These are phyloP conservation scores for Cytospora piceae DNA, from an alignment of 2,329 filamentous ascomycete species.

Conservation along the genomic window DNA sequence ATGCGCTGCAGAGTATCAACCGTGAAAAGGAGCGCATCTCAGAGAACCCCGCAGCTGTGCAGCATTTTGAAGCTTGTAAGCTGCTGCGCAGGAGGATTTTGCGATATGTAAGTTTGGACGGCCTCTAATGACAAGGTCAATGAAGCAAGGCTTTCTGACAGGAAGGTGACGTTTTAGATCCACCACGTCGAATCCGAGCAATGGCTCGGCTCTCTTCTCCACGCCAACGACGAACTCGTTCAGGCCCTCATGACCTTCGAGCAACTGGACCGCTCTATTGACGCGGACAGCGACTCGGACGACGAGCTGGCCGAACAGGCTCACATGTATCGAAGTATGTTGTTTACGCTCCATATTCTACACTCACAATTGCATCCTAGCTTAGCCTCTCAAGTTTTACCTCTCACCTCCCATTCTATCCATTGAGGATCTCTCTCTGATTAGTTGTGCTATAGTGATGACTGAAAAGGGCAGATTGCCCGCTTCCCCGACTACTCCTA, in stretches of 20 bases:
- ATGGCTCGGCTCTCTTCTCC: slow-evolving; percentile 86
- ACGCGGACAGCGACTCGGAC: slow-evolving; percentile 73
- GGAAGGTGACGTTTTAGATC: slow-evolving; percentile 56
- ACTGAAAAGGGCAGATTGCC: slow-evolving; percentile 55
- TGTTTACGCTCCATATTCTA: slow-evolving; percentile 29
- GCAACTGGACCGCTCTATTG: slow-evolving; percentile 85
- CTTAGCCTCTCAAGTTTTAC: not conserved
- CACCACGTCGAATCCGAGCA: slow-evolving; percentile 90
- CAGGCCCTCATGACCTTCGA: slow-evolving; percentile 92
- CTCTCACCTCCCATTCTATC: not conserved
- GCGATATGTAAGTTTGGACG: slow-evolving; percentile 68
- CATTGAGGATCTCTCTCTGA: not conserved
- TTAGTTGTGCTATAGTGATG: slow-evolving; percentile 47
- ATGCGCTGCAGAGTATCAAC: slow-evolving; percentile 87
- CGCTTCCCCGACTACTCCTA: slow-evolving; percentile 46
- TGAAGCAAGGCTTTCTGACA: not conserved
- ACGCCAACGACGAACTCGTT: slow-evolving; percentile 95
- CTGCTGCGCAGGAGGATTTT: slow-evolving; percentile 80
- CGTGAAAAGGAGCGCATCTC: slow-evolving; percentile 87
- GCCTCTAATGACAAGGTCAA: not conserved
- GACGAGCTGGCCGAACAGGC: slow-evolving; percentile 70
- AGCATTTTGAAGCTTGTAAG: slow-evolving; percentile 86
- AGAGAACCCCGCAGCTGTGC: slow-evolving; percentile 74
- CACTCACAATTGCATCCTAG: not conserved
- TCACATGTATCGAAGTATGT: slow-evolving; percentile 64